These are phyloP conservation scores for Paramecium tetraurelia DNA, from an alignment of 73 alveolate genomes.

Conservation along the genomic window DNA sequence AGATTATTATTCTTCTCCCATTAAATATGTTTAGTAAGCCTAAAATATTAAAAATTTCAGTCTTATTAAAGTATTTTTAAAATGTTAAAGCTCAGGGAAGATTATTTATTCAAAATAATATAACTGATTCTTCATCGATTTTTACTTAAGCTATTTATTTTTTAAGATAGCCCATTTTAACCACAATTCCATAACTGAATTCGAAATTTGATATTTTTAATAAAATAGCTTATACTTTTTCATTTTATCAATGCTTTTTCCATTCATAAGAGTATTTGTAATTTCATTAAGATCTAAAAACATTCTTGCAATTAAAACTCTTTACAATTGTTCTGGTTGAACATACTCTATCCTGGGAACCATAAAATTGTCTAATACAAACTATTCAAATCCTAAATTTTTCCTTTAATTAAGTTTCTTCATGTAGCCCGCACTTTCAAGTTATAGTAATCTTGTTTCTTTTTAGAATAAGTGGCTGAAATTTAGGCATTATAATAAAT, in stretches of 20 bases:
- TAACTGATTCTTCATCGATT: not conserved
- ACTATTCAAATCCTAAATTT: not conserved
- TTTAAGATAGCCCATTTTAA: not conserved
- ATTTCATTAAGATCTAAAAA: not conserved
- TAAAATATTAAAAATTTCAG: constrained; percentile 4
- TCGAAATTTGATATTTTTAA: not conserved
- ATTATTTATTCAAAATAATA: not conserved
- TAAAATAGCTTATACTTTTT: not conserved
- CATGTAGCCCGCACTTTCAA: not conserved
- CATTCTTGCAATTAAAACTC: not conserved
- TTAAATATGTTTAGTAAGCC: not conserved
- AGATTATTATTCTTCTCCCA: not conserved
- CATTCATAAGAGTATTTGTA: not conserved
- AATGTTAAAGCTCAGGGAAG: not conserved
- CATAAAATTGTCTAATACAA: not conserved
- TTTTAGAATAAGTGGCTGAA: constrained; percentile 14
- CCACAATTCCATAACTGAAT: constrained; percentile 14
- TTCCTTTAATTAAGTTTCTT: not conserved
- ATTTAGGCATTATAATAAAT: not conserved
- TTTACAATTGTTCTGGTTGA: not conserved
- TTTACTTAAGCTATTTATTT: constrained; percentile 8
- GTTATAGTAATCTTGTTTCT: not conserved
- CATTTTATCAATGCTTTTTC: not conserved
- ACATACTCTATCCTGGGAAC: not conserved
- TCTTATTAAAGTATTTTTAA: not conserved